These are phyloP conservation scores for Sedum album DNA, from an alignment of 164 flowering plant species.

Conservation along the genomic window DNA sequence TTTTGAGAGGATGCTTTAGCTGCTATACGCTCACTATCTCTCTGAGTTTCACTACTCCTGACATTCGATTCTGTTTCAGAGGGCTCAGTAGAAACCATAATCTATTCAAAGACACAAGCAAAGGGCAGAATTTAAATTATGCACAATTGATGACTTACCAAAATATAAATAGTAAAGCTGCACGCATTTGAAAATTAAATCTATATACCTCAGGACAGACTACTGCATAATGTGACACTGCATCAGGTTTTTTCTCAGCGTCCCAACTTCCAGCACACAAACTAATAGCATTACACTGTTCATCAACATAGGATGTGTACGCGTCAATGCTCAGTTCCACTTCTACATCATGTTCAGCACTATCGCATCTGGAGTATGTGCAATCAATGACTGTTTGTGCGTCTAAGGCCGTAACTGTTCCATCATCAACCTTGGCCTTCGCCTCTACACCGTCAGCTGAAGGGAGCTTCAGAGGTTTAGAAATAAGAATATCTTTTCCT, in stretches of 20 bases:
- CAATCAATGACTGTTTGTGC: slow-evolving; percentile 15
- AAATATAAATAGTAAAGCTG: background rate
- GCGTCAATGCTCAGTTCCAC: slow-evolving; percentile 13
- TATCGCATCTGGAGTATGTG: background rate
- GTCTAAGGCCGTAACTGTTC: slow-evolving; percentile 11
- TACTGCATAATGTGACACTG: slow-evolving; percentile 9
- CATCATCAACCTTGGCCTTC: slow-evolving; percentile 6
- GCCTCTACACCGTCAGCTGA: background rate
- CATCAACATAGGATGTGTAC: slow-evolving; percentile 17
- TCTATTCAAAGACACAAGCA: slow-evolving; percentile 14
- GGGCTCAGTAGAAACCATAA: slow-evolving; percentile 5
- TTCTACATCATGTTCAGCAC: slow-evolving; percentile 21
- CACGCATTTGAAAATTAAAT: background rate
- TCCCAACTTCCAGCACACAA: slow-evolving; percentile 10
- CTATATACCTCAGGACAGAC: slow-evolving; percentile 34
- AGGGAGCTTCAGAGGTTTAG: slow-evolving; percentile 20
- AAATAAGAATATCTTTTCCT: slow-evolving; percentile 15
- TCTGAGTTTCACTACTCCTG: slow-evolving; percentile 13
- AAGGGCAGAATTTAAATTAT: background rate
- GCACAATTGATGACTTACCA: slow-evolving; percentile 7
- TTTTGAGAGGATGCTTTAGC: slow-evolving; percentile 22
- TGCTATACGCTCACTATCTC: slow-evolving; percentile 15
- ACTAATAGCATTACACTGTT: slow-evolving; percentile 11
- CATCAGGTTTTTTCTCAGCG: slow-evolving; percentile 11
- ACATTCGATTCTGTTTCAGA: slow-evolving; percentile 18